A percentile compares a stretch with the other conserved stretches of the same genome.
Conservation (phyloP, 257 asterid species). For the Osmanthus fragrans region DNA sequence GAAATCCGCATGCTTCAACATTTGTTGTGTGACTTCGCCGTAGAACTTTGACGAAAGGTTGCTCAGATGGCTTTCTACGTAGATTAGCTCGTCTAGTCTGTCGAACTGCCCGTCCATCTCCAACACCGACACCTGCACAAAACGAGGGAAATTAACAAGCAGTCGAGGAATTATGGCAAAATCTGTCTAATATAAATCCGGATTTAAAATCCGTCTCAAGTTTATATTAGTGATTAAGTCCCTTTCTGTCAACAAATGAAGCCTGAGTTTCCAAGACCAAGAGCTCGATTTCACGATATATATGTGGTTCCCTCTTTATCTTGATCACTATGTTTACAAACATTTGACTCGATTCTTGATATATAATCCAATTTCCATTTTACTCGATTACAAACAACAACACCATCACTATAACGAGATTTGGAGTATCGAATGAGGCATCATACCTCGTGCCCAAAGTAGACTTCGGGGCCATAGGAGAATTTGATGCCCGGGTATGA, state of each 20-base stretch:
- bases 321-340: not conserved
- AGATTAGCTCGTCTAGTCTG: slow-evolving; percentile 81
- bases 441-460: slow-evolving; percentile 83
- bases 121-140: slow-evolving; percentile 76
- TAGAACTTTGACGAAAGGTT: slow-evolving; percentile 89
- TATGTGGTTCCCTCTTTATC: not conserved
- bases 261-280: not conserved
- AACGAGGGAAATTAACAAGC: not conserved
- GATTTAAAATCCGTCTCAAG: too few species aligned
- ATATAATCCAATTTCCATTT: not conserved
- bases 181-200: too few species aligned
- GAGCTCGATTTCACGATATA: not conserved
- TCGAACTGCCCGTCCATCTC: slow-evolving; percentile 99
- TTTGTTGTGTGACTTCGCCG: slow-evolving; percentile 95
- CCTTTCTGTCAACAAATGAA: not conserved
- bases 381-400: not conserved
- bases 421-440: not conserved
- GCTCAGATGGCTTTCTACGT: slow-evolving; percentile 96
- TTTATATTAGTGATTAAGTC: not conserved
- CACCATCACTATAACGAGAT: not conserved
- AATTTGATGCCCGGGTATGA: slow-evolving; percentile 98
- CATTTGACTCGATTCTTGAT: not conserved
- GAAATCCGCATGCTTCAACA: slow-evolving; percentile 61
- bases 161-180: not conserved
- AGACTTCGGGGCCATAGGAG: slow-evolving; percentile 84